A percentile compares a stretch with the other conserved stretches of the same genome.
These are phyloP conservation scores for Calonectria crousiana DNA, from an alignment of 2,329 filamentous ascomycete genomes.

Conservation along the genomic window DNA sequence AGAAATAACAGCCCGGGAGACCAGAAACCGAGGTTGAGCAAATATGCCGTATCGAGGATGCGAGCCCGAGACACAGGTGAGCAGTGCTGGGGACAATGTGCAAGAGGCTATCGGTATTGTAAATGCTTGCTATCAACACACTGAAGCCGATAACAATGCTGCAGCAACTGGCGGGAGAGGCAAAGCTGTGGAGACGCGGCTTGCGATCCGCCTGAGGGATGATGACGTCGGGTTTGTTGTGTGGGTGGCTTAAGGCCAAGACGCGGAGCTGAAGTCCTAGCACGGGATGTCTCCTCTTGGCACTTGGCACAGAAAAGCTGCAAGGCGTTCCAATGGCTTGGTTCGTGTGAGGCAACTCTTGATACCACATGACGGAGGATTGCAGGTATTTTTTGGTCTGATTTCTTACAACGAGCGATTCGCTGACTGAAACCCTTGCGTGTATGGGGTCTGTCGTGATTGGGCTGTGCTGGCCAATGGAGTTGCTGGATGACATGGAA, in stretches of 20 bases:
- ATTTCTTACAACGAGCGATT: neutral
- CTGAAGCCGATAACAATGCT: neutral
- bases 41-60: neutral
- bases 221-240: neutral
- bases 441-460: neutral
- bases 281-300: constrained; percentile 7
- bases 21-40: neutral
- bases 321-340: neutral
- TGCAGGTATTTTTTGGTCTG: neutral
- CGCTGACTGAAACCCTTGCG: neutral
- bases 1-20: neutral
- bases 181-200: constrained; percentile 3
- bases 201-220: neutral
- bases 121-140: constrained; percentile 7
- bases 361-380: too few species aligned
- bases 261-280: neutral
- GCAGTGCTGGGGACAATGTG: neutral
- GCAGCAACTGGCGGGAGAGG: neutral
- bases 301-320: neutral
- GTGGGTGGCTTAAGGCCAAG: neutral
- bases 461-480: neutral
- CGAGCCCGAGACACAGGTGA: neutral
- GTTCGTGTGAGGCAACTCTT: neutral
- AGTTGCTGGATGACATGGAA: neutral
- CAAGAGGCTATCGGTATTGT: neutral